Evolutionary conservation across 2,329 filamentous ascomycete species (phyloP), one percentile per base, ranked within the genome.

Genomic region (Cordyceps javanica): DNA sequence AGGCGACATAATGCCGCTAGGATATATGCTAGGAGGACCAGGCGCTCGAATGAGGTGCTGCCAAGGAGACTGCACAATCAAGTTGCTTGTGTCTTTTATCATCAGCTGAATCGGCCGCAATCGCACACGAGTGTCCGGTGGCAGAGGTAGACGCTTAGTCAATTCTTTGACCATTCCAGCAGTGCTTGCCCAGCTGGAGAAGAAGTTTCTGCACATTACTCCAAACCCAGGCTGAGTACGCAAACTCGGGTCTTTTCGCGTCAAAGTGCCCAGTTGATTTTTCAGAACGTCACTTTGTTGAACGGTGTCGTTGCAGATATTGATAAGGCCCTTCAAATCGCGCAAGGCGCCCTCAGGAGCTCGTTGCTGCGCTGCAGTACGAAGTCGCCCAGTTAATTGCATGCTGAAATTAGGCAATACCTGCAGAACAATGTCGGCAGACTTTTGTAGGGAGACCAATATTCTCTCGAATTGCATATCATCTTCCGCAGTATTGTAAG

Each of bases 401-500:
- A 77, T 77, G 60, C 85, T 84, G 61, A 90, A 85, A 57, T 77
- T 77, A 1, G 91, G 91, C 26, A 96, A 75, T 1, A 85, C 86
- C 42, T 83, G 82, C 63, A 89, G 80, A 28, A 91, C 86, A 50
- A 90, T 77, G 50, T 91, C 88, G 21, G 88, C 87, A 1, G 90
- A 89, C 55, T 80, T 82, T 46, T 87, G 85, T 25, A 96, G 76
- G 46, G 88, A 88, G 34, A 91, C 68, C 73, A 90, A 96, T 23
- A 97, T 90, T 60, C 79, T 83, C 61, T 96, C 92, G 63, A 96
- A 96, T 28, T 86, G 81, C 16, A 82, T 81, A 64, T 96, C 91
- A 61, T 96, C 90, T 62, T 91, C 88, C 2, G 81, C 53, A 13
- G 44, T 56, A 28, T 49, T 56, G 44, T 56, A 56, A 41, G 8